These are phyloP conservation scores for Backusella luteola DNA, from an alignment of 192 early-diverging fungal genomes.

Conservation along the genomic window DNA sequence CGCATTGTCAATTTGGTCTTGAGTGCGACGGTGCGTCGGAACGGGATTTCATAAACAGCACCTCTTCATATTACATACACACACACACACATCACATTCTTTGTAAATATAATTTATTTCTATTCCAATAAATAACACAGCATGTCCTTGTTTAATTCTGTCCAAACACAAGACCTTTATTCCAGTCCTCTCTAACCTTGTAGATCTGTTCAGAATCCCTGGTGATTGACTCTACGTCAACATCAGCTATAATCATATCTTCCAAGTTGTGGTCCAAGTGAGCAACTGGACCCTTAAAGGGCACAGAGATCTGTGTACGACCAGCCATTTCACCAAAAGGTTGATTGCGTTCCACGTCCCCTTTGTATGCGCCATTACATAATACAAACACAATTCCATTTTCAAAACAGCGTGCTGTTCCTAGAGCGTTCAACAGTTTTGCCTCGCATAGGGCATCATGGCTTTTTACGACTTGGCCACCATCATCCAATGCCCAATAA, in stretches of 20 bases:
- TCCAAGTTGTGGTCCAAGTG: conserved; percentile 17
- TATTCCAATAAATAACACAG: neutral
- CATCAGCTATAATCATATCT: conserved; percentile 29
- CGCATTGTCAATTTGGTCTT: neutral
- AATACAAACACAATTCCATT: conserved; percentile 30
- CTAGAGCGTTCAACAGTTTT: conserved; percentile 24
- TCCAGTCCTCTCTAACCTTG: conserved; percentile 27
- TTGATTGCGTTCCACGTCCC: neutral
- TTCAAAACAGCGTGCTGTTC: conserved; percentile 25
- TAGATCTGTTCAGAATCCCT: conserved; percentile 25
- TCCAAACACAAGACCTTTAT: conserved; percentile 5
- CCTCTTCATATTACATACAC: too few species aligned
- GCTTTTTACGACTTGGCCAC: neutral
- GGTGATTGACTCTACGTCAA: neutral
- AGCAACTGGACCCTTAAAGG: conserved; percentile 27
- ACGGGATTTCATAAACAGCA: too few species aligned
- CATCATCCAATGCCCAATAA: conserved; percentile 28
- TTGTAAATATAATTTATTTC: neutral
- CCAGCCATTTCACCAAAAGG: conserved; percentile 23
- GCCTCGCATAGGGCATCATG: conserved; percentile 18
- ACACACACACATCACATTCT: too few species aligned
- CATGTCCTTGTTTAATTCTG: neutral
- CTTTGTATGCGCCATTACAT: conserved; percentile 27
- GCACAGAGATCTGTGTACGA: conserved; percentile 23
- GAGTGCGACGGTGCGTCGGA: neutral